Evolutionary conservation across 1,284 basidiomycete genomes (phyloP).

Genomic region (Moesziomyces antarcticus): DNA sequence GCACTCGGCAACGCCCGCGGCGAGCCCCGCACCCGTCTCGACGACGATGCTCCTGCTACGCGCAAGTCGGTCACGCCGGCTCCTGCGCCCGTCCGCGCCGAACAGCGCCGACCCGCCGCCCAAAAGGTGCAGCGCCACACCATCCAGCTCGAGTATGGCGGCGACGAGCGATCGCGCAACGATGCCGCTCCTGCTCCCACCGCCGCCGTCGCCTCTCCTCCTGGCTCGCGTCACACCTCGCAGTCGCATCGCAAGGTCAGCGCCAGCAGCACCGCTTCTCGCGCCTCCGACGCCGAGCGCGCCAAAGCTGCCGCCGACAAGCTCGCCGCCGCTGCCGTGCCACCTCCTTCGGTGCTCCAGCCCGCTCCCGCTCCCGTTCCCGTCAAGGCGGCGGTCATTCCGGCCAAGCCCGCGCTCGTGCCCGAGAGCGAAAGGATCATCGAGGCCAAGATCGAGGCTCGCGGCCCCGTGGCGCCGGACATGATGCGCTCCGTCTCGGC

Average conservation of each 20-base stretch:
- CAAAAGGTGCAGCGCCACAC: constrained; percentile 63
- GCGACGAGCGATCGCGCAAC: constrained; percentile 35
- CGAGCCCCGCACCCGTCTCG: constrained; percentile 50
- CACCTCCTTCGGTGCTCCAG: constrained; percentile 32
- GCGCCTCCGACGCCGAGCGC: constrained; percentile 19
- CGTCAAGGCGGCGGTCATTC: constrained; percentile 9
- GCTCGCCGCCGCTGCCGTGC: constrained; percentile 34
- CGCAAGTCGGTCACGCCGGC: neutral
- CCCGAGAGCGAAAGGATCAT: constrained; percentile 34
- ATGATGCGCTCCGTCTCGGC: constrained; percentile 42
- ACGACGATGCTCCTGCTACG: constrained; percentile 14
- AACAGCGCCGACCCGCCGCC: constrained; percentile 35
- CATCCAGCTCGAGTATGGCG: constrained; percentile 62
- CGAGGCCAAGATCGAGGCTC: constrained; percentile 13
- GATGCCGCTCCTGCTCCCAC: constrained; percentile 14
- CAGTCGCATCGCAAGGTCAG: constrained; percentile 33
- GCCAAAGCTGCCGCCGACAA: constrained; percentile 37
- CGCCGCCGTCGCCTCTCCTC: constrained; percentile 6
- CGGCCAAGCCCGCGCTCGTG: constrained; percentile 24
- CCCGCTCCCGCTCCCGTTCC: constrained; percentile 15
- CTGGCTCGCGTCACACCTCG: constrained; percentile 30
- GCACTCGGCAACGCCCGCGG: constrained; percentile 50
- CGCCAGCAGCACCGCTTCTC: constrained; percentile 28
- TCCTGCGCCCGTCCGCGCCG: constrained; percentile 4
- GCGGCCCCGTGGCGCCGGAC: constrained; percentile 13